Evolutionary conservation across 768 basidiomycete genomes (phyloP).

Genomic region (Auriculariales sp.): DNA sequence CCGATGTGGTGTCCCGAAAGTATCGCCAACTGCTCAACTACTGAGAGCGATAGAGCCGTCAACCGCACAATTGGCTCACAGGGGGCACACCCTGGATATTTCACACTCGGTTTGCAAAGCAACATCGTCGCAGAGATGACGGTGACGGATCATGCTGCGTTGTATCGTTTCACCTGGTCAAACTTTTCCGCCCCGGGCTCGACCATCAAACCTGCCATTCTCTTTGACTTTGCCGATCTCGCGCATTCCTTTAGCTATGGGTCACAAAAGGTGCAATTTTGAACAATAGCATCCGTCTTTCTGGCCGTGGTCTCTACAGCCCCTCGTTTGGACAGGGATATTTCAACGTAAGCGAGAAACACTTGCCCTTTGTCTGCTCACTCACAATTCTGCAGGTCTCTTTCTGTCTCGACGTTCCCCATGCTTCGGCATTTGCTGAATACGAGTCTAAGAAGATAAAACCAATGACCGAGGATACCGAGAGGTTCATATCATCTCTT

Average conservation of each 20-base stretch:
- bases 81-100: neutral
- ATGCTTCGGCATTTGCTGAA: neutral
- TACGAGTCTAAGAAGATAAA: neutral
- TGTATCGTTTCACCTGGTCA: slow-evolving; percentile 7
- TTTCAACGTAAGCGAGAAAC: slow-evolving; percentile 5
- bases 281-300: slow-evolving; percentile 5
- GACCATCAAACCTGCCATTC: slow-evolving; percentile 3
- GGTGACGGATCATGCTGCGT: slow-evolving; percentile 7
- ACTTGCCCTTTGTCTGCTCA: slow-evolving; percentile 6
- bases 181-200: neutral
- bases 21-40: neutral
- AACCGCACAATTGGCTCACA: neutral
- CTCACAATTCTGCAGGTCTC: neutral
- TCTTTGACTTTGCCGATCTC: slow-evolving; percentile 9
- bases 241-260: slow-evolving; percentile 8
- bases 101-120: neutral
- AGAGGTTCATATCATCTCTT: too few species aligned
- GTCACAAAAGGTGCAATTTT: neutral
- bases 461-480: neutral
- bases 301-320: slow-evolving; percentile 4
- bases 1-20: neutral
- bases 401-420: slow-evolving; percentile 3
- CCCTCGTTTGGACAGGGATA: slow-evolving; percentile 8
- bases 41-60: neutral
- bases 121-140: slow-evolving; percentile 7